Conservation (phyloP, 1,284 basidiomycete genomes). For the Neolentinus lepideus region DNA sequence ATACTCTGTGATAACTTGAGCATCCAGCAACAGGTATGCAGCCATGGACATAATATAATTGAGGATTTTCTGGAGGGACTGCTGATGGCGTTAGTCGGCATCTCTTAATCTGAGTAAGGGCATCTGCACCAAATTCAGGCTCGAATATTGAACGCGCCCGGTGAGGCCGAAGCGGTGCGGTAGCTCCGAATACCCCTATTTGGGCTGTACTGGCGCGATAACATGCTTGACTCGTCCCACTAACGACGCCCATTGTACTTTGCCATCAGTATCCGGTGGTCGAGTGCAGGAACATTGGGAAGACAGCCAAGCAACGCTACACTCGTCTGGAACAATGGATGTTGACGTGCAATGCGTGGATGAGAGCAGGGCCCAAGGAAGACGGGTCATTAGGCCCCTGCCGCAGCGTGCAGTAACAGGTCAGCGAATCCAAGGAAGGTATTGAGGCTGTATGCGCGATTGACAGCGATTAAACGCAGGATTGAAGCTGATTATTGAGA, state of each 20-base stretch:
- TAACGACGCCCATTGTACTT: neutral
- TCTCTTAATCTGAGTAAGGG: too few species aligned
- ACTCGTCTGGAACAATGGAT: neutral
- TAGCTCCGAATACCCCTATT: too few species aligned
- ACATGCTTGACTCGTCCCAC: neutral
- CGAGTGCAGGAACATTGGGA: neutral
- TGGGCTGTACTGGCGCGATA: neutral
- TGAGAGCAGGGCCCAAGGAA: neutral
- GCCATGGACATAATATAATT: too few species aligned
- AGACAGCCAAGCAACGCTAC: neutral
- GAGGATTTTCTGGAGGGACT: too few species aligned
- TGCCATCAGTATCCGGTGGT: neutral
- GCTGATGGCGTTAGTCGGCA: too few species aligned
- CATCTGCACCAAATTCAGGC: too few species aligned
- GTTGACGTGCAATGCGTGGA: neutral
- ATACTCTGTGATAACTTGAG: too few species aligned
- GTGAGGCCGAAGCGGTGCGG: too few species aligned
- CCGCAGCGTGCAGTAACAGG: neutral
- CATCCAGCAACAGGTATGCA: too few species aligned
- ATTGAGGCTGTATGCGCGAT: neutral
- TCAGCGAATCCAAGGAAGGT: neutral
- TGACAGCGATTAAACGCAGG: conserved; percentile 30
- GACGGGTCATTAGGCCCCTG: neutral
- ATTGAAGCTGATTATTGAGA: conserved; percentile 34
- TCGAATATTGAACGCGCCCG: too few species aligned